Base-by-base conservation (phyloP, 306 rosid genomes). In the Crotalaria pallida region DNA sequence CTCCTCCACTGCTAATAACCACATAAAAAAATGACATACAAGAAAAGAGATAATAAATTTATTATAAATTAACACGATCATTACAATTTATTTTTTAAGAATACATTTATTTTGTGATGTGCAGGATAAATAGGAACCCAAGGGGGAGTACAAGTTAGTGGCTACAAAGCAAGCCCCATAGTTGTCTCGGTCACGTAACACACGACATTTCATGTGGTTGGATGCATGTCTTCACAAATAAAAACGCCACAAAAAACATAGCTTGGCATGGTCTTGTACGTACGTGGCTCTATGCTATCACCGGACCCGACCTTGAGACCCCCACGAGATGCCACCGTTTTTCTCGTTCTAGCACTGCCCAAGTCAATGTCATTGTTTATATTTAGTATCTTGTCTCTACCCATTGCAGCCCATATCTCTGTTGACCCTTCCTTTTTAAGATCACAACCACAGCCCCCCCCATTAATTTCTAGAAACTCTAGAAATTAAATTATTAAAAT, bases 121-220 rank as follows among this genome's bases (percentile, higher is more conserved):
- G n/a, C n/a, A n/a, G n/a, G n/a, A n/a, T n/a, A n/a, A n/a, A n/a
- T n/a, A n/a, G n/a, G n/a, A n/a, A n/a, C n/a, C n/a, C n/a, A n/a
- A n/a, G n/a, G n/a, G n/a, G n/a, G n/a, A n/a, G n/a, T 38, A 47
- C 31, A 65, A 50, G 76, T 21, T 71, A 72, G 79, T 38, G 80
- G 29, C 45, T 48, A 52, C 86, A 77, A 77, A 58, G 33, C 58
- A 47, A 68, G 75, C 34, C 82, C 82, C 80, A 73, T 76, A 16
- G 21, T 77, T 59, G 50, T 50, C 49, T 69, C 50, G 12, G 34
- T 24, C 63, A 56, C 73, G n/a, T 23, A 77, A 45, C 67, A 60
- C 71, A 60, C 82, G 21, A 50, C 85, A 69, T 26, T 27, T 56
- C 83, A 80, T 81, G 79, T 84, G 88, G 79, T 48, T 52, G 41